phyloP scores from a whole-genome alignment of 2,329 filamentous ascomycete genomes.

The Beauveria sp. region DNA sequence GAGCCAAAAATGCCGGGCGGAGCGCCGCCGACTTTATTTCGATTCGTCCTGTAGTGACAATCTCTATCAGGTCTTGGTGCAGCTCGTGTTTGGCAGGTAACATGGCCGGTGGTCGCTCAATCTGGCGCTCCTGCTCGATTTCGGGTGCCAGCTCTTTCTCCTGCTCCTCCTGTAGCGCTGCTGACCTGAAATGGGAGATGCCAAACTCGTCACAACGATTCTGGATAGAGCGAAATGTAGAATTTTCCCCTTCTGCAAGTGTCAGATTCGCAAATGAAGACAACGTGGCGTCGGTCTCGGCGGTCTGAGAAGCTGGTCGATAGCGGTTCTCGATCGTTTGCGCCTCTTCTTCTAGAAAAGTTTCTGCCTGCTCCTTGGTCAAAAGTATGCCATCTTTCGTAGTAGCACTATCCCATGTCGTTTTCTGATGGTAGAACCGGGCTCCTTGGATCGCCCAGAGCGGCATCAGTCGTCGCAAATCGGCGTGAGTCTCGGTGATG shows the following conservation, averaged over 20 bases:
- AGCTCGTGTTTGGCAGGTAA: slow-evolving; percentile 34
- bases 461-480: slow-evolving; percentile 41
- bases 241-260: not conserved
- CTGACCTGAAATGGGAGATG: not conserved
- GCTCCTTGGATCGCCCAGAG: slow-evolving; percentile 56
- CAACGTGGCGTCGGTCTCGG: not conserved
- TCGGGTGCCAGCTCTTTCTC: slow-evolving; percentile 61
- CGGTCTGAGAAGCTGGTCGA: not conserved
- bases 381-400: not conserved
- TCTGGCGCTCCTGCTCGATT: slow-evolving; percentile 50
- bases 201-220: not conserved
- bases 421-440: slow-evolving; percentile 36
- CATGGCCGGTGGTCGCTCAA: slow-evolving; percentile 38
- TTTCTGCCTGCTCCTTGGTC: not conserved
- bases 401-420: slow-evolving; percentile 22
- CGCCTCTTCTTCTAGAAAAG: slow-evolving; percentile 2
- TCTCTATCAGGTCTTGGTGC: slow-evolving; percentile 20
- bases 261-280: not conserved
- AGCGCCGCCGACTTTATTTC: not conserved
- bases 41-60: not conserved
- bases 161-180: slow-evolving; percentile 47
- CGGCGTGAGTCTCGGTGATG: slow-evolving; percentile 47
- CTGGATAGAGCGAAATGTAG: not conserved
- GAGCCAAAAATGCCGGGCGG: not conserved
- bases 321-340: not conserved